These are phyloP conservation scores for Cetradonia linearis DNA, from an alignment of 495 filamentous ascomycete genomes.

Conservation along the genomic window DNA sequence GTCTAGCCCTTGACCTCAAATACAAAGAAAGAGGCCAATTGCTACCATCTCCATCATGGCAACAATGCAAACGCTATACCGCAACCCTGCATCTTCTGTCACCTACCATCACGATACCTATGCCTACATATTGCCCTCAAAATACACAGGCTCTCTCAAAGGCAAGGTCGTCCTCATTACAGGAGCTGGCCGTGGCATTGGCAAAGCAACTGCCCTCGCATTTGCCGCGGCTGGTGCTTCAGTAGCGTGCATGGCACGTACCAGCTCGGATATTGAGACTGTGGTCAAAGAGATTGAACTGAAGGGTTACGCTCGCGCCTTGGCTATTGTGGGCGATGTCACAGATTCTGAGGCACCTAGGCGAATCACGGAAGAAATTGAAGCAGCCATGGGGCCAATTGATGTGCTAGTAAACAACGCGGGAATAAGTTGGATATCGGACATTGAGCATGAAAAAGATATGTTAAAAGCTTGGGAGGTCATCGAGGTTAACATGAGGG, in stretches of 20 bases:
- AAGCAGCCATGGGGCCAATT: conserved; percentile 22
- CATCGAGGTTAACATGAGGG: conserved; percentile 22
- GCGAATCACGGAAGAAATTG: conserved; percentile 14
- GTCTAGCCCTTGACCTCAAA: neutral
- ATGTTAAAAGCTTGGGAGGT: conserved; percentile 23
- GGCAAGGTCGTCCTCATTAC: conserved; percentile 61
- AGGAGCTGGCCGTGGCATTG: conserved; percentile 62
- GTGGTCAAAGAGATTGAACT: conserved; percentile 17
- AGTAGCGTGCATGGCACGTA: conserved; percentile 38
- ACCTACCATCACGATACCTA: conserved; percentile 19
- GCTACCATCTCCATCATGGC: conserved; percentile 3
- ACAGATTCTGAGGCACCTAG: conserved; percentile 17
- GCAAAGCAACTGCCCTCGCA: conserved; percentile 54
- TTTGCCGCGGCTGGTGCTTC: conserved; percentile 62
- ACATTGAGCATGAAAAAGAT: conserved; percentile 23
- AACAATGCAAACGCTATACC: conserved; percentile 10
- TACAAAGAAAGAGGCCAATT: no score
- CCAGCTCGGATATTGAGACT: conserved; percentile 13
- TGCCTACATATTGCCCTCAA: conserved; percentile 25
- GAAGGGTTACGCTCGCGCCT: conserved; percentile 19
- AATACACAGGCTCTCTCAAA: conserved; percentile 40
- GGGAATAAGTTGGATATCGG: conserved; percentile 16
- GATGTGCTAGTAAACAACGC: conserved; percentile 29
- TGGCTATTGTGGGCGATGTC: conserved; percentile 22
- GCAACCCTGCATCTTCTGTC: conserved; percentile 4